Base-by-base conservation (phyloP, 1,284 basidiomycete genomes). In the Rhodotorula sp. region DNA sequence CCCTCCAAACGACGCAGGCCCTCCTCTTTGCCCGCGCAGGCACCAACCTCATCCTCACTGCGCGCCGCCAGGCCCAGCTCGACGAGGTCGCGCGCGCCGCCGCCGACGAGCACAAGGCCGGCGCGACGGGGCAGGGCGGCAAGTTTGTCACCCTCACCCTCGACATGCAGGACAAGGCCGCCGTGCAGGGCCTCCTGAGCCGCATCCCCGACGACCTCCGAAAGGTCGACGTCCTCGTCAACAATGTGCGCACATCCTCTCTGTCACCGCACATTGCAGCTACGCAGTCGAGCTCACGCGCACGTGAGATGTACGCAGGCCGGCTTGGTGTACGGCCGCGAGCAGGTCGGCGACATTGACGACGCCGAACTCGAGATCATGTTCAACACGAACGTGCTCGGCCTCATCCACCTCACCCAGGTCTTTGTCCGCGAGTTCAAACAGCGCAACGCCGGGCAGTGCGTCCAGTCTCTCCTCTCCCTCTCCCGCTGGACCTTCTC, bases 361-460 rank as follows among this genome's bases (percentile, higher is more conserved):
- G 85, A 89, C 27, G 84, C 85, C 50, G 92, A 93, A 77, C 62
- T 78, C 34, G 66, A 72, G 34, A 66, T 50, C 52, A 72, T 58
- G 50, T 64, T 52, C 61, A 59, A 89, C 44, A 97, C 94, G 60
- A 99, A 99, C 81, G 93, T 97, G 61, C 85, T 91, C 72, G 93
- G 93, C 13, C 86, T 97, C 59, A 93, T 97, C 76, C 85, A 89
- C 25, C 83, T 74, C 7, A 77, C 74, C 1, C 76, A 78, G 66
- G 55, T 75, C 10, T 82, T 93, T 59, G 83, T 94, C 79, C 88
- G 86, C 81, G 93, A 93, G 75, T 97, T 99, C 87, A 98, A 94
- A 83, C 86, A 86, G 73, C 90, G 88, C 78, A 88, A 91, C 77
- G 83, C 88, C 0, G 97, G 97, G 0, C 95, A 97, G 76, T 77